Conservation (phyloP, 208 protist genomes). For the Lotmaria passim region DNA sequence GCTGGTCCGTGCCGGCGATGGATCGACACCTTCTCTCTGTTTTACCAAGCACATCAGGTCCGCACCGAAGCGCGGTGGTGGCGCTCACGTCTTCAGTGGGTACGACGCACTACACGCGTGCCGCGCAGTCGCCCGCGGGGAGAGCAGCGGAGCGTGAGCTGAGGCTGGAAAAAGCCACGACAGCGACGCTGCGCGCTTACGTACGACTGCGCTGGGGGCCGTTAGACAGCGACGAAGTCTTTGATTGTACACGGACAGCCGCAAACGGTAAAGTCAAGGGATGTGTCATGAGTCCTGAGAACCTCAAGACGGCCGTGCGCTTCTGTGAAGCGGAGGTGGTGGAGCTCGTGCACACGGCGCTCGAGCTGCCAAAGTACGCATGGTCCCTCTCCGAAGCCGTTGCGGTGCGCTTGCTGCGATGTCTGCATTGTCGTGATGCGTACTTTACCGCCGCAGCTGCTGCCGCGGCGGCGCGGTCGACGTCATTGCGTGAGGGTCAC, state of each 20-base stretch:
- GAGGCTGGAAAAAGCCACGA: neutral
- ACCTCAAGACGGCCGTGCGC: no score
- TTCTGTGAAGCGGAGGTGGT: slow-evolving; percentile 12
- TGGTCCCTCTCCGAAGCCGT: slow-evolving; percentile 23
- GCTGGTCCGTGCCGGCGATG: slow-evolving; percentile 17
- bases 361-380: slow-evolving; percentile 13
- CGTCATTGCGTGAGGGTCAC: neutral
- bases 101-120: neutral
- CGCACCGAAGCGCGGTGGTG: neutral
- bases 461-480: neutral
- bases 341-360: slow-evolving; percentile 11
- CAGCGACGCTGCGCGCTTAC: slow-evolving; percentile 10
- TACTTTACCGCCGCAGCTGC: neutral
- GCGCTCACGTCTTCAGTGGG: neutral
- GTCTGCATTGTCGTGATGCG: neutral
- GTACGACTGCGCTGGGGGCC: slow-evolving; percentile 18
- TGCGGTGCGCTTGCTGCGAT: slow-evolving; percentile 12
- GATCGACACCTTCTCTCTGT: slow-evolving; percentile 1
- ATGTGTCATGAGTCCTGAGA: no score
- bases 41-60: neutral
- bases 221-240: neutral
- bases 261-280: no score
- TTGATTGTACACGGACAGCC: no score
- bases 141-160: neutral
- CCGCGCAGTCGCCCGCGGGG: neutral